Evolutionary conservation across 306 rosid species (phyloP).

Genomic region (Gastrolobium villosum): DNA sequence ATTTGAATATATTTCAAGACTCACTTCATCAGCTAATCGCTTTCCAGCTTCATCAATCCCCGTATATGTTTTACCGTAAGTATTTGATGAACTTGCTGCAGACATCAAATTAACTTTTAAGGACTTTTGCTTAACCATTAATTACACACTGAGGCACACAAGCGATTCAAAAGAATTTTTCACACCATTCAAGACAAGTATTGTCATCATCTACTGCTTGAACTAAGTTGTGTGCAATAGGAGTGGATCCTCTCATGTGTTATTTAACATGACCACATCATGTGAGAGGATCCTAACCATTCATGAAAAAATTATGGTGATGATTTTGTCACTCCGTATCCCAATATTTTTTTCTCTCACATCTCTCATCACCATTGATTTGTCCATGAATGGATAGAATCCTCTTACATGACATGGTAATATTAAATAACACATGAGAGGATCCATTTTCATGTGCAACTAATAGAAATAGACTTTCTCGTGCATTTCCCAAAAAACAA

Average conservation of each 20-base stretch:
- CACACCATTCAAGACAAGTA: slow-evolving; percentile 20
- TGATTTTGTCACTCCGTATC: no score
- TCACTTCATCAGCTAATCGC: slow-evolving; percentile 93
- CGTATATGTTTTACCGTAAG: slow-evolving; percentile 80
- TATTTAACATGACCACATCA: no score
- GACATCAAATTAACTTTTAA: slow-evolving; percentile 44
- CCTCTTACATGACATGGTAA: no score
- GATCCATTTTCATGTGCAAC: background rate
- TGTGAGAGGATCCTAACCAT: no score
- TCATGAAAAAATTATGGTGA: no score
- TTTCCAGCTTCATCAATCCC: slow-evolving; percentile 98
- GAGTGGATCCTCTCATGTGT: no score
- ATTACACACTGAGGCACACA: slow-evolving; percentile 37
- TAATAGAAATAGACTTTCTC: slow-evolving; percentile 35
- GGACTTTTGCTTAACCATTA: slow-evolving; percentile 36
- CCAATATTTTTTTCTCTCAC: no score
- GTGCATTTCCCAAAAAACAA: background rate
- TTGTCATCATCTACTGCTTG: slow-evolving; percentile 34
- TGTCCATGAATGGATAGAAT: no score
- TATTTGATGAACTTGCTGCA: slow-evolving; percentile 93
- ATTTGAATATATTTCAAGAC: slow-evolving; percentile 48
- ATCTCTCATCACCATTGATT: no score
- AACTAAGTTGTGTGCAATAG: background rate
- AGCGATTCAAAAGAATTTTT: slow-evolving; percentile 26
- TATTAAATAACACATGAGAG: no score